Conservation (phyloP, 176 grass and related monocot species). For the Avena sativa region DNA sequence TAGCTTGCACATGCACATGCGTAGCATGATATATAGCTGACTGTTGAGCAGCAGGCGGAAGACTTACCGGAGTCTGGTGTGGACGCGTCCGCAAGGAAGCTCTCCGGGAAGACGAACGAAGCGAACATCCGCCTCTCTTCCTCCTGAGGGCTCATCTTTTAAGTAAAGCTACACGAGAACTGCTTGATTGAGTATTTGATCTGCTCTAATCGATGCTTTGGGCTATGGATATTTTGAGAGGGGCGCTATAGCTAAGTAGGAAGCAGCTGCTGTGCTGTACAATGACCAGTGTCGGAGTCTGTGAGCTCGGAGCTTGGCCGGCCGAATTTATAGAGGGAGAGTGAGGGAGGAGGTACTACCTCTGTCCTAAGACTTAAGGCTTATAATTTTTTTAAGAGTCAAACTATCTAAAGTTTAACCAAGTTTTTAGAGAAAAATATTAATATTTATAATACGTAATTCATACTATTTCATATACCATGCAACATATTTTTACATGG, state of each 20-base stretch:
- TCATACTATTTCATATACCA: no score
- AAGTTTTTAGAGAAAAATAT: no score
- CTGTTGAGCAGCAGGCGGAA: no score
- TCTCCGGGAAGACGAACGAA: constrained; percentile 42
- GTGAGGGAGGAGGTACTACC: background rate
- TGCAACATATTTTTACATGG: no score
- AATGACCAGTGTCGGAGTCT: constrained; percentile 25
- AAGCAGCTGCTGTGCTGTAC: background rate
- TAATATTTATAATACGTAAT: no score
- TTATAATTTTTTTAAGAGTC: no score
- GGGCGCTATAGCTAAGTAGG: background rate
- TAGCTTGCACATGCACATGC: no score
- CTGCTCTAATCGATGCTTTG: constrained; percentile 1
- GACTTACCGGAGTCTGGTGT: constrained; percentile 38
- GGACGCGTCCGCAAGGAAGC: constrained; percentile 38
- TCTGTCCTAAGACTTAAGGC: no score
- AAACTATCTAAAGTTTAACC: no score
- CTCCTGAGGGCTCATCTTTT: constrained; percentile 48
- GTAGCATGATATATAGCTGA: no score
- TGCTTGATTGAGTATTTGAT: constrained; percentile 27
- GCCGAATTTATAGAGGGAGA: constrained; percentile 44
- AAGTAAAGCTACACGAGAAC: background rate
- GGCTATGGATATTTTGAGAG: constrained; percentile 25
- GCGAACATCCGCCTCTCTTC: constrained; percentile 61
- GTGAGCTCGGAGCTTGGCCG: constrained; percentile 15